A percentile compares a stretch with the other conserved stretches of the same genome.
Evolutionary conservation across 2,329 filamentous ascomycete species (phyloP).

Genomic region (Acrodontium crateriforme): DNA sequence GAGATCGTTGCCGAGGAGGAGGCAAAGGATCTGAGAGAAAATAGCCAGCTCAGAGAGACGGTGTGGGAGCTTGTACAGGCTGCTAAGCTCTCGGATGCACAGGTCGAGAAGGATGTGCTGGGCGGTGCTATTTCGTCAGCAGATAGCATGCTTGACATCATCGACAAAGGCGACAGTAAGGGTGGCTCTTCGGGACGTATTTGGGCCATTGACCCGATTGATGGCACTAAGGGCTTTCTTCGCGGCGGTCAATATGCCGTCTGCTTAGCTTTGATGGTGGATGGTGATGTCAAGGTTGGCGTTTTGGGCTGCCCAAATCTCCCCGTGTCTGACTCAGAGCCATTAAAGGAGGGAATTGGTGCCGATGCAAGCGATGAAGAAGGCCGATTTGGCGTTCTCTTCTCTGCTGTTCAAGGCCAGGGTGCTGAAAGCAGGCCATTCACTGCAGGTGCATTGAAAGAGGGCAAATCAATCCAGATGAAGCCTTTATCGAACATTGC

Average conservation of each 20-base stretch:
- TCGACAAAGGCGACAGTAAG: constrained; percentile 48
- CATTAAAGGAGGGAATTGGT: constrained; percentile 58
- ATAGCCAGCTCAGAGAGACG: constrained; percentile 53
- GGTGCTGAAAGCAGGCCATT: constrained; percentile 73
- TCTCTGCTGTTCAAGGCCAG: constrained; percentile 66
- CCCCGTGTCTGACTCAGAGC: constrained; percentile 65
- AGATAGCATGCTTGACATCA: constrained; percentile 47
- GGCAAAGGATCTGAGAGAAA: constrained; percentile 60
- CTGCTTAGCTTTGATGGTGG: constrained; percentile 79
- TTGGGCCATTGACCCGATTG: constrained; percentile 95
- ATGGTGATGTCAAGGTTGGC: constrained; percentile 86
- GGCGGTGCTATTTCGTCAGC: constrained; percentile 54
- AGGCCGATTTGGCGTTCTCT: constrained; percentile 65
- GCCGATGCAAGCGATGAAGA: constrained; percentile 58
- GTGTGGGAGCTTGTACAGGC: constrained; percentile 75
- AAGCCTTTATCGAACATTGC: constrained; percentile 58
- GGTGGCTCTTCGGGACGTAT: constrained; percentile 66
- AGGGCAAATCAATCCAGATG: constrained; percentile 61
- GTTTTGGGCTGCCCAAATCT: constrained; percentile 94
- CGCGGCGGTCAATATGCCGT: constrained; percentile 95
- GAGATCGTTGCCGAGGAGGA: constrained; percentile 94
- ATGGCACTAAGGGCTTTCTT: constrained; percentile 94
- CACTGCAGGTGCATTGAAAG: constrained; percentile 37
- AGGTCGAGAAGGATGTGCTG: constrained; percentile 48
- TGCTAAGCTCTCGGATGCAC: constrained; percentile 52